These are phyloP conservation scores for Hyphodiscus sp. DNA, from an alignment of 2,329 filamentous ascomycete genomes.

Conservation along the genomic window DNA sequence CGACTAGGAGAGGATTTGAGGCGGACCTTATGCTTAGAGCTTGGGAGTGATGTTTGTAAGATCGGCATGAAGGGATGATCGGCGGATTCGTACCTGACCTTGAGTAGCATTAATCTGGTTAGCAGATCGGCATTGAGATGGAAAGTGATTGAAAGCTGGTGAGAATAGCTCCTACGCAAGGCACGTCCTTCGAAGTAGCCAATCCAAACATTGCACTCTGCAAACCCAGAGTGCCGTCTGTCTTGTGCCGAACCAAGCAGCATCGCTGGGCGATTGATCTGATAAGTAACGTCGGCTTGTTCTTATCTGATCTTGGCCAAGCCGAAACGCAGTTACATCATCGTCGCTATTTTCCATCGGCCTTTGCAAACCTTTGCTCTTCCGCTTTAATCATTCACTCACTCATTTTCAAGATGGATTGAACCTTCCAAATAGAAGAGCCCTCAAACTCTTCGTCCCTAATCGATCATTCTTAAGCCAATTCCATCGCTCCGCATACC, in stretches of 20 bases:
- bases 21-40: conserved; percentile 15
- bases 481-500: not conserved
- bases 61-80: not conserved
- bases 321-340: not conserved
- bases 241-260: too few relatives aligned
- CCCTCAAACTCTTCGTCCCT: not conserved
- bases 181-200: too few relatives aligned
- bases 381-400: not conserved
- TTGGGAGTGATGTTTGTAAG: too few relatives aligned
- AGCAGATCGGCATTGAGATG: not conserved
- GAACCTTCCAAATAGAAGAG: not conserved
- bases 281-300: not conserved
- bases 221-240: too few relatives aligned
- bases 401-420: not conserved
- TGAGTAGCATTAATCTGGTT: not conserved
- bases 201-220: too few relatives aligned
- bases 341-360: not conserved
- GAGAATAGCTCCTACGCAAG: too few relatives aligned
- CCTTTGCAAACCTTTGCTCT: not conserved
- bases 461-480: not conserved
- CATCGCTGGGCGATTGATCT: not conserved
- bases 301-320: not conserved
- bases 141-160: not conserved
- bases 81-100: not conserved
- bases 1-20: conserved; percentile 14